Evolutionary conservation across 768 basidiomycete genomes (phyloP).

Genomic region (Lyophyllum shimeji): DNA sequence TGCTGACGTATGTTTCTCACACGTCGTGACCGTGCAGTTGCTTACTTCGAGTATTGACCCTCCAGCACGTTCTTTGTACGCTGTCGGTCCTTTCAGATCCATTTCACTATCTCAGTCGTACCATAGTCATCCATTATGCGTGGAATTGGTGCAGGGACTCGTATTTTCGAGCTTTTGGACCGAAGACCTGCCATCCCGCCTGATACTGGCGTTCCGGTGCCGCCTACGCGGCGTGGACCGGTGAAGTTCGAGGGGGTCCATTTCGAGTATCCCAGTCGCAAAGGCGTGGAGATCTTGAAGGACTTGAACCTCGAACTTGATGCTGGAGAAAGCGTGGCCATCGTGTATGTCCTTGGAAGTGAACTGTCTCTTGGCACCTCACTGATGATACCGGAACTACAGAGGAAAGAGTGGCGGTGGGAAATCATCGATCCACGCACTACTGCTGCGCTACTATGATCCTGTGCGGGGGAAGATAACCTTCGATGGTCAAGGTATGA

Average conservation of each 20-base stretch:
- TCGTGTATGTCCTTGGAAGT: constrained; percentile 68
- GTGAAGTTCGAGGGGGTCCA: constrained; percentile 81
- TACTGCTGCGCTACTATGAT: constrained; percentile 88
- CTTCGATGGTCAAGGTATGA: constrained; percentile 80
- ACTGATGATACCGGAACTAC: constrained; percentile 4
- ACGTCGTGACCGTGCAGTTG: background rate
- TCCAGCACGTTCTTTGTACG: constrained; percentile 52
- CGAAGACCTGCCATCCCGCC: constrained; percentile 74
- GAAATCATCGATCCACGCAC: constrained; percentile 88
- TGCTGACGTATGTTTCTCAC: constrained; percentile 61
- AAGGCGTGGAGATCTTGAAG: constrained; percentile 76
- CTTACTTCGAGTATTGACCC: background rate
- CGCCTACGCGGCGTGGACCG: constrained; percentile 57
- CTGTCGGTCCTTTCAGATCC: constrained; percentile 34
- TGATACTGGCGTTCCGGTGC: constrained; percentile 56
- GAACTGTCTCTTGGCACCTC: background rate
- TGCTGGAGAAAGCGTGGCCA: constrained; percentile 85
- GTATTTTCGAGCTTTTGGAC: constrained; percentile 93
- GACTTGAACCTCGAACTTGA: constrained; percentile 79
- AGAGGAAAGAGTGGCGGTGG: constrained; percentile 91
- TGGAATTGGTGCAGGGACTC: constrained; percentile 88
- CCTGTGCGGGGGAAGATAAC: constrained; percentile 80
- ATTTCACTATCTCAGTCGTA: constrained; percentile 18
- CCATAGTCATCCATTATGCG: constrained; percentile 90
- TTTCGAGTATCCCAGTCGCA: constrained; percentile 90